These are phyloP conservation scores for Calamus simplicifolius DNA, from an alignment of 176 grass and related monocot species.

Conservation along the genomic window DNA sequence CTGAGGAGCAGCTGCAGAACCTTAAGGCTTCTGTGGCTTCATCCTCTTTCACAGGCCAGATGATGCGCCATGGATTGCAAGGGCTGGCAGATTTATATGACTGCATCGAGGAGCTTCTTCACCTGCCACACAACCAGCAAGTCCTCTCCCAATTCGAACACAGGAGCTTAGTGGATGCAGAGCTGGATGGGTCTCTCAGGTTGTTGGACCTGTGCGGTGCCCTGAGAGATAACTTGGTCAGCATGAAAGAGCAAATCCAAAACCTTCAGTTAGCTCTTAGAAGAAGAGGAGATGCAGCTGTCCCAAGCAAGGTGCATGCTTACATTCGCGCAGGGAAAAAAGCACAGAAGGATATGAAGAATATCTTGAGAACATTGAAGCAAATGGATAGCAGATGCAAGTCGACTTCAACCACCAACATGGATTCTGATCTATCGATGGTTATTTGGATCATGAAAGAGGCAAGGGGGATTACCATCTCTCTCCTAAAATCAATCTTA, in stretches of 20 bases:
- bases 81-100: slow-evolving; percentile 23
- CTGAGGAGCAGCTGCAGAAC: slow-evolving; percentile 26
- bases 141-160: slow-evolving; percentile 23
- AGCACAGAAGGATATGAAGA: slow-evolving; percentile 34
- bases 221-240: slow-evolving; percentile 26
- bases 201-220: slow-evolving; percentile 36
- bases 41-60: slow-evolving; percentile 8
- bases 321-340: slow-evolving; percentile 21
- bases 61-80: slow-evolving; percentile 19
- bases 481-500: slow-evolving; percentile 17
- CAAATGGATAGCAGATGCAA: slow-evolving; percentile 8
- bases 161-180: slow-evolving; percentile 32
- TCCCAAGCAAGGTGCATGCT: slow-evolving; percentile 18
- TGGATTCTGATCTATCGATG: slow-evolving; percentile 1
- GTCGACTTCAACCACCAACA: slow-evolving; percentile 7
- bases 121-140: slow-evolving; percentile 32
- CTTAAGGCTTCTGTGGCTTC: slow-evolving; percentile 19
- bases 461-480: slow-evolving; percentile 21
- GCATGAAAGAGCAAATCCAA: slow-evolving; percentile 27
- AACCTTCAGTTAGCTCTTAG: slow-evolving; percentile 11
- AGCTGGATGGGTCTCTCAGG: slow-evolving; percentile 30
- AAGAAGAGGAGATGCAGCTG: slow-evolving; percentile 23
- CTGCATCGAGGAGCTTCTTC: slow-evolving; percentile 18
- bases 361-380: slow-evolving; percentile 6
- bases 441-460: slow-evolving; percentile 23